These are phyloP conservation scores for Leccinellum luteum DNA, from an alignment of 768 basidiomycete species.

Conservation along the genomic window DNA sequence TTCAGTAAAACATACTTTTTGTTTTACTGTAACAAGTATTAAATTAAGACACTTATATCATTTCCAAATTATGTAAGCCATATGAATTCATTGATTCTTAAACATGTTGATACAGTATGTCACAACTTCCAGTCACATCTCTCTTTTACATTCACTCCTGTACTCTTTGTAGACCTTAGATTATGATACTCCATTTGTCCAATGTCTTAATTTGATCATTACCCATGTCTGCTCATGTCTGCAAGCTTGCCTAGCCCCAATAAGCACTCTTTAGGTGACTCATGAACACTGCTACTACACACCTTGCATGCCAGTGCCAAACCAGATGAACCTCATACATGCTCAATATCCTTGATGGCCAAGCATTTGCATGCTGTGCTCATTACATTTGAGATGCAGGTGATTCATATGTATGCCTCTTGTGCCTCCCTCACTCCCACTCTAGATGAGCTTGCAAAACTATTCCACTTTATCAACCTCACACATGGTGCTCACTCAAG, in stretches of 20 bases:
- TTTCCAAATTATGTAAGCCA: background rate
- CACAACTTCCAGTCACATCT: background rate
- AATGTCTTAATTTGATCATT: background rate
- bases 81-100: background rate
- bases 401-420: too few species aligned
- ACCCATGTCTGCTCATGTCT: background rate
- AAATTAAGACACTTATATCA: background rate
- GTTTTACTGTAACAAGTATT: background rate
- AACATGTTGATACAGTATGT: background rate
- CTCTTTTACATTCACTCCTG: background rate
- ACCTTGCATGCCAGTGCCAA: too few species aligned
- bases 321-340: too few species aligned
- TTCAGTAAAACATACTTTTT: background rate
- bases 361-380: too few species aligned
- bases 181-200: background rate
- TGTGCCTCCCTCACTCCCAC: too few species aligned
- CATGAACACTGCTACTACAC: too few species aligned
- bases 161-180: background rate
- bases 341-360: too few species aligned
- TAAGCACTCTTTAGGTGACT: too few species aligned
- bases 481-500: too few species aligned
- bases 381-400: too few species aligned
- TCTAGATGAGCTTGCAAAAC: too few species aligned
- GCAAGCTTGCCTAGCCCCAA: background rate
- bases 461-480: too few species aligned